phyloP scores from a whole-genome alignment of 164 flowering plant genomes.

The Cinnamomum micranthum region DNA sequence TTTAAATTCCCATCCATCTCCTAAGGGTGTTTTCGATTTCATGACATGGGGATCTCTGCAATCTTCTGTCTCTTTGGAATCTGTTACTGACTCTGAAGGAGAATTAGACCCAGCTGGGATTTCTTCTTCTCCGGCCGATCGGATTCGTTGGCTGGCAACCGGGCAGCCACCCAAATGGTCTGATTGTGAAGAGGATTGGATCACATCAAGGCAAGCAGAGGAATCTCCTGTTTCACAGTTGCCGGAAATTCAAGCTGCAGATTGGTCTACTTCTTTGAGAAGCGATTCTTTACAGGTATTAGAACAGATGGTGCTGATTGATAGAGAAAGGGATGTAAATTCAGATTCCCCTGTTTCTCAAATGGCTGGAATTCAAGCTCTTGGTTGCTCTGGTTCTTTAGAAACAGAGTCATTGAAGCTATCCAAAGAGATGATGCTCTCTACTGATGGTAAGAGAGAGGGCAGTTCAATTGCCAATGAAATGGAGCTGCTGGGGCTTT shows the following conservation, averaged over 20 bases:
- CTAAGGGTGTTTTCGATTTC: constrained; percentile 37
- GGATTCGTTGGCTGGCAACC: constrained; percentile 19
- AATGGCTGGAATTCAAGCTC: not conserved
- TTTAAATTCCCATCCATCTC: constrained; percentile 18
- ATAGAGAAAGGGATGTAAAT: not conserved
- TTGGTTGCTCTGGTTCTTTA: not conserved
- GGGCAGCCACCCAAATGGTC: constrained; percentile 24
- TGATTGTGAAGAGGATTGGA: constrained; percentile 21
- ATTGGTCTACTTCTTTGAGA: not conserved
- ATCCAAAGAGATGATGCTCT: not conserved
- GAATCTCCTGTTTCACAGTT: constrained; percentile 2
- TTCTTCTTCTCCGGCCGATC: constrained; percentile 13
- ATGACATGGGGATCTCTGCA: constrained; percentile 22
- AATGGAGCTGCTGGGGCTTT: not conserved
- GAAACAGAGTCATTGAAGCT: not conserved
- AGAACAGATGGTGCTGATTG: constrained; percentile 5
- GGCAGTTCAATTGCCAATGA: no score
- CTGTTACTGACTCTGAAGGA: not conserved
- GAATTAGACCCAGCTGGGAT: not conserved
- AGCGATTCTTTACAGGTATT: not conserved
- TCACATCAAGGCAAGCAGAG: constrained; percentile 13
- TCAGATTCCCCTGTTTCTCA: not conserved
- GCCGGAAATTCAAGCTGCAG: not conserved
- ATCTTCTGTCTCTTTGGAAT: not conserved
- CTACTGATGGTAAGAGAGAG: not conserved